Base-by-base conservation (phyloP, 495 filamentous ascomycete genomes). In the Hypoxylon cercidicola region DNA sequence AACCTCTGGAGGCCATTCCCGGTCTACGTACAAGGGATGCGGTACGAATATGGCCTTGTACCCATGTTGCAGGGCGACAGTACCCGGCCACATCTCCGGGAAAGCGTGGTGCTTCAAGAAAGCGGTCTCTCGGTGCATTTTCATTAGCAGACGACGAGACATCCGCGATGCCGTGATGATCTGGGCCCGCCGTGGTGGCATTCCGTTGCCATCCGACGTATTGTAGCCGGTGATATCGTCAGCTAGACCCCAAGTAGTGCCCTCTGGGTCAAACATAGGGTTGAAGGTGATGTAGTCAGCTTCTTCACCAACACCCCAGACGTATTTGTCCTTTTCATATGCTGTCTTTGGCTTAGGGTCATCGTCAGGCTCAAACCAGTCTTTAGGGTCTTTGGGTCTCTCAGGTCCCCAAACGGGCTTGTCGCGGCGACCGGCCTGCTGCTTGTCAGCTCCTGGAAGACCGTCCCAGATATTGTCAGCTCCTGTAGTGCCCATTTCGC, bases 81-180 rank as follows among this genome's bases (percentile, higher is more conserved):
- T 91, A 15, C 89, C 89, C 0, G 93, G 90, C 91, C 91, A 97
- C 93, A 97, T 97, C 75, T 99, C 95, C 0, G 91, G 90, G 79
- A 97, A 98, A 78, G 95, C 93, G 64, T 89, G 89, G 76, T 94
- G 94, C 50, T 89, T 91, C 52, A 88, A 82, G 67, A 90, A 83
- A 2, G 84, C 85, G 19, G 91, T 96, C 71, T 97, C 93, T 54
- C 84, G 82, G 78, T 99, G 95, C 95, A 99, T 99, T 19, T 88
- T 88, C 43, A 81, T 72, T 28, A 99, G 85, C 2, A 99, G 85
- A 35, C 90, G 87, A 55, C 89, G 87, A 12, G 91, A 96, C 62
- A 97, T 87, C 16, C 95, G 87, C 1, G 87, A 88, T 2, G 91
- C 87, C 1, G 94, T 93, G 71, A 96, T 90, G 76, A 99, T 97